Conservation (phyloP, 164 flowering plant species). For the Umbilicus rupestris region DNA sequence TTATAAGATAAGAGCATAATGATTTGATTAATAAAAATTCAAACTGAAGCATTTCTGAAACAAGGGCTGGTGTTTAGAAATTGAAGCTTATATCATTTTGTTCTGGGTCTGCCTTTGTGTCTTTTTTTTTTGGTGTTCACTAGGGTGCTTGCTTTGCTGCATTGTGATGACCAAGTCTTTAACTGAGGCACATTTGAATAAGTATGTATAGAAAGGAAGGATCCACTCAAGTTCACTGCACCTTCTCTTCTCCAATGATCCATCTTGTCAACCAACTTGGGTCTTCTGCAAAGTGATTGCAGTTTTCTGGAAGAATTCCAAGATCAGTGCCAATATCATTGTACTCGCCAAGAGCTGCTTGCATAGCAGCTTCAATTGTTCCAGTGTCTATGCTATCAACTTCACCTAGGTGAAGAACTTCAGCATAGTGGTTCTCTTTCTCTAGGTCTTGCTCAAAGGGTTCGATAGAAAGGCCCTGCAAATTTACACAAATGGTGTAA, state of each 20-base stretch:
- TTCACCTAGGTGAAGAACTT: constrained; percentile 30
- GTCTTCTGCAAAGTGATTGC: constrained; percentile 48
- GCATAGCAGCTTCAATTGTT: constrained; percentile 60
- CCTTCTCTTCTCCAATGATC: constrained; percentile 62
- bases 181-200: too few species aligned
- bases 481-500: neutral
- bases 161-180: too few species aligned
- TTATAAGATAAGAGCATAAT: too few species aligned
- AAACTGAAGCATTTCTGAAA: too few species aligned
- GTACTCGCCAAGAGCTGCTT: constrained; percentile 51
- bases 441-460: constrained; percentile 56
- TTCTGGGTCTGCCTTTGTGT: too few species aligned
- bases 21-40: too few species aligned
- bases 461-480: constrained; percentile 68
- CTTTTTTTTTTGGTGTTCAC: too few species aligned
- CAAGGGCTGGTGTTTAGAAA: too few species aligned
- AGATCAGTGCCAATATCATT: constrained; percentile 61
- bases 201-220: too few species aligned
- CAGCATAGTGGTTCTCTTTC: constrained; percentile 65
- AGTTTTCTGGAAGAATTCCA: constrained; percentile 45
- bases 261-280: constrained; percentile 68
- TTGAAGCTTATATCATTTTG: too few species aligned
- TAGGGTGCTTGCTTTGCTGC: too few species aligned
- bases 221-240: constrained; percentile 18
- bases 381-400: constrained; percentile 36